Base-by-base conservation (phyloP, 2,329 filamentous ascomycete species). In the Aspergillus intermedius region DNA sequence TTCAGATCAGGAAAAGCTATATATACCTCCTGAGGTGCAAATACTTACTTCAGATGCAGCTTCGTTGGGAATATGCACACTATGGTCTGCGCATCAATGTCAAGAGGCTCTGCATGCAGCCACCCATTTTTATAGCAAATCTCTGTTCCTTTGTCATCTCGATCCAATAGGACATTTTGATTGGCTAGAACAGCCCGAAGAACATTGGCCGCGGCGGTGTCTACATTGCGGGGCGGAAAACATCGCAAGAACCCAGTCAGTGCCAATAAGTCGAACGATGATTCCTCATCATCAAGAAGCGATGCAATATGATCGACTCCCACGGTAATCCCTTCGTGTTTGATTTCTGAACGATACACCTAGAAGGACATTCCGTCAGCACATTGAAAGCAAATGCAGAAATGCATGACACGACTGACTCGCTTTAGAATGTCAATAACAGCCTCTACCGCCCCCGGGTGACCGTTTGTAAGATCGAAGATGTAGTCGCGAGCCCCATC, bases 401-500 rank as follows among this genome's bases (percentile, higher is more conserved):
- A 37, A 37, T 37, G n/a, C 34, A 37, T 15, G n/a, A 37, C 6
- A 37, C 34, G n/a, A 23, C 46, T 45, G 28, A 37, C 34, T 35
- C 37, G 30, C 28, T 25, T 49, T 30, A 32, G 28, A 39, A 15
- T 37, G 3, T 37, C 34, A 37, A 37, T 17, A 17, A 49, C 15
- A 13, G 40, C 43, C 10, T 43, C 37, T 4, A 51, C 49, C 19
- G 48, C 52, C 8, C 34, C 50, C 5, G 46, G 52, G 39, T 53
- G 48, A 8, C 50, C 52, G 19, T 48, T 45, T 22, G 45, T 53
- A 32, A 53, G 30, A 28, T n/a, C 13, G 25, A 47, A 48, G 10
- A 45, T 39, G 40, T 47, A 52, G 12, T 42, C 50, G 15, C 9
- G 17, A 8, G 44, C 50, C 5, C 66, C 60, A 28, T 52, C 46